Percentiles rank a stretch among this genome's conserved stretches.
Conservation (phyloP, 176 grass and related monocot species). For the Avena eriantha region DNA sequence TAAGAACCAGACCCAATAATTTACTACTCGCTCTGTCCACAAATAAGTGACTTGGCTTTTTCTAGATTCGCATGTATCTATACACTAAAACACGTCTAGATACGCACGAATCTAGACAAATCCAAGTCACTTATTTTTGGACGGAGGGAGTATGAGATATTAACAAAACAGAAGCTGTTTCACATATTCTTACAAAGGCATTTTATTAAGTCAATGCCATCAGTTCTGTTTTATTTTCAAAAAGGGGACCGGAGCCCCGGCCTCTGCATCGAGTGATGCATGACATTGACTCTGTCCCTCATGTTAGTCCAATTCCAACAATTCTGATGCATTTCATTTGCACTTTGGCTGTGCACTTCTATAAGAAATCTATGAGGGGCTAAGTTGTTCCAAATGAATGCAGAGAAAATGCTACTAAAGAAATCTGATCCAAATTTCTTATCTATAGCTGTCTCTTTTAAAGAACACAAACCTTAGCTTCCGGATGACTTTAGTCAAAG, state of each 20-base stretch:
- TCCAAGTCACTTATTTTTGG: no score
- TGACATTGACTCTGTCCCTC: no score
- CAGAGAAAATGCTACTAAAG: conserved; percentile 11
- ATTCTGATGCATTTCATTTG: conserved; percentile 18
- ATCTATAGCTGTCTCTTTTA: neutral
- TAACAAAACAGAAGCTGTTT: neutral
- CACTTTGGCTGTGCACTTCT: conserved; percentile 4
- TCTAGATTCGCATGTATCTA: no score
- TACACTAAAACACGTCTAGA: no score
- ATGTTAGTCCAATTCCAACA: no score
- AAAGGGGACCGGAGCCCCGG: no score
- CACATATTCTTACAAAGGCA: neutral
- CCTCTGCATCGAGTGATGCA: no score
- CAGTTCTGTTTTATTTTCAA: no score
- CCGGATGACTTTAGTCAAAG: conserved; percentile 95
- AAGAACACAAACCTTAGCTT: conserved; percentile 73
- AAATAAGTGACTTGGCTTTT: no score
- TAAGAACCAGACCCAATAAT: conserved; percentile 7
- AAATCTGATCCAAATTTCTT: conserved; percentile 11
- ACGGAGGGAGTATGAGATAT: neutral
- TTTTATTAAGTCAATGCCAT: no score
- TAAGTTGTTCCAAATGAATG: conserved; percentile 38
- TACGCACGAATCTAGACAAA: no score
- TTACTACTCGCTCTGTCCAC: neutral
- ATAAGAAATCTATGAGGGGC: neutral